These are phyloP conservation scores for Eucalyptus lansdowneana DNA, from an alignment of 345 rosid species.

Conservation along the genomic window DNA sequence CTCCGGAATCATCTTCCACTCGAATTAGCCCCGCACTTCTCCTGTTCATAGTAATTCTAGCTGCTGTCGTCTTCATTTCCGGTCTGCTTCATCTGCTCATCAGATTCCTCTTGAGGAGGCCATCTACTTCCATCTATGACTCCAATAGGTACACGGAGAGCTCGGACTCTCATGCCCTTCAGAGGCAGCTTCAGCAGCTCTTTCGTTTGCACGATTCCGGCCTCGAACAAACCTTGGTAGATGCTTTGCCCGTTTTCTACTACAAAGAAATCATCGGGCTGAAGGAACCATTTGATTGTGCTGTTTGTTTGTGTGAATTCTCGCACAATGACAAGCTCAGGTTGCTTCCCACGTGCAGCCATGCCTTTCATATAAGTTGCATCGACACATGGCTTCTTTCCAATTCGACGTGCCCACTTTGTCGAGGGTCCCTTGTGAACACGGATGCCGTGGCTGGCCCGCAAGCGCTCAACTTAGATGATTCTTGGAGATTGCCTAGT, in stretches of 20 bases:
- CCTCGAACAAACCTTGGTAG: constrained; percentile 56
- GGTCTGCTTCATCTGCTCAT: constrained; percentile 53
- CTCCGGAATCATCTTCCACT: constrained; percentile 10
- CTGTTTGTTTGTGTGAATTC: constrained; percentile 67
- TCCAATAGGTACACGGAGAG: constrained; percentile 28
- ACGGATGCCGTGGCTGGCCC: background rate
- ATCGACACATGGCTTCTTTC: constrained; percentile 80
- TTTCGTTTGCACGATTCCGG: constrained; percentile 63
- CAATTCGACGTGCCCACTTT: constrained; percentile 72
- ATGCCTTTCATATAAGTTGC: constrained; percentile 63
- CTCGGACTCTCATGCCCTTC: constrained; percentile 30
- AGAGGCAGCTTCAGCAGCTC: constrained; percentile 64
- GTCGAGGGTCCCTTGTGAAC: constrained; percentile 35
- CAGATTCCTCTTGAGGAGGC: constrained; percentile 27
- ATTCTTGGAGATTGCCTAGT: constrained; percentile 5
- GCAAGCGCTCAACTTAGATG: constrained; percentile 4
- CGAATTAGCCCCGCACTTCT: constrained; percentile 40
- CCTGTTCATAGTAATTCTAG: constrained; percentile 31
- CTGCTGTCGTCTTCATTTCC: constrained; percentile 35
- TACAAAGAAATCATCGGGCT: constrained; percentile 49
- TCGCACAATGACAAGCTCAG: constrained; percentile 42
- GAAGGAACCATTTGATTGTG: constrained; percentile 68
- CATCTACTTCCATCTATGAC: constrained; percentile 24
- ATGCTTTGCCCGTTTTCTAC: constrained; percentile 56
- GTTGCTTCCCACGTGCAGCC: constrained; percentile 55